These are phyloP conservation scores for Auricularia heimuer DNA, from an alignment of 768 basidiomycete genomes.

Conservation along the genomic window DNA sequence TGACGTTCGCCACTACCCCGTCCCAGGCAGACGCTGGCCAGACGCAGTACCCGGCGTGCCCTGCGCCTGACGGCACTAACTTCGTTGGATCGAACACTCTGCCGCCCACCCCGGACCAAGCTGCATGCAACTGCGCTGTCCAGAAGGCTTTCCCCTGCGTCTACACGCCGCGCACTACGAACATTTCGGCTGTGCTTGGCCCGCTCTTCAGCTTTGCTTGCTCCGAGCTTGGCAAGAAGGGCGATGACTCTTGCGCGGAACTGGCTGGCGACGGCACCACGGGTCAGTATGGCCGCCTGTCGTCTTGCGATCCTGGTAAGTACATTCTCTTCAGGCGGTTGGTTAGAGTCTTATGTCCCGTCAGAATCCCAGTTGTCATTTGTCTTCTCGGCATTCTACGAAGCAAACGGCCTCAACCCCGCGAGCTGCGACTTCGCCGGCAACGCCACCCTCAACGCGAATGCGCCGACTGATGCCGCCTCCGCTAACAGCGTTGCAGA, in stretches of 20 bases:
- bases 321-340: slow-evolving; percentile 7
- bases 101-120: slow-evolving; percentile 75
- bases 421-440: slow-evolving; percentile 72
- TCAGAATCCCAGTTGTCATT: slow-evolving; percentile 72
- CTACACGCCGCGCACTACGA: slow-evolving; percentile 54
- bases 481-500: slow-evolving; percentile 47
- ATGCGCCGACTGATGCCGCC: slow-evolving; percentile 38
- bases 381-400: slow-evolving; percentile 72
- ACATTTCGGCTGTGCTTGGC: slow-evolving; percentile 53
- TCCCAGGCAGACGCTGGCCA: slow-evolving; percentile 42
- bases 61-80: slow-evolving; percentile 38
- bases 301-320: slow-evolving; percentile 73
- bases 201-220: slow-evolving; percentile 59
- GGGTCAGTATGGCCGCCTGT: slow-evolving; percentile 68
- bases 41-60: slow-evolving; percentile 49
- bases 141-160: slow-evolving; percentile 53
- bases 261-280: slow-evolving; percentile 64
- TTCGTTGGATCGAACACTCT: slow-evolving; percentile 59
- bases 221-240: slow-evolving; percentile 43
- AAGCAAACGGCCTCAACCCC: slow-evolving; percentile 44
- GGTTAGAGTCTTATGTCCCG: slow-evolving; percentile 3
- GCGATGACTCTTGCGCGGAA: slow-evolving; percentile 47
- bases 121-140: slow-evolving; percentile 71
- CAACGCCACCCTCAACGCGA: slow-evolving; percentile 67
- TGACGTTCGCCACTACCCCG: slow-evolving; percentile 54